Evolutionary conservation across 2,329 filamentous ascomycete species (phyloP), one percentile per base, ranked within the genome.

Genomic region (Blastomyces emzantsi): DNA sequence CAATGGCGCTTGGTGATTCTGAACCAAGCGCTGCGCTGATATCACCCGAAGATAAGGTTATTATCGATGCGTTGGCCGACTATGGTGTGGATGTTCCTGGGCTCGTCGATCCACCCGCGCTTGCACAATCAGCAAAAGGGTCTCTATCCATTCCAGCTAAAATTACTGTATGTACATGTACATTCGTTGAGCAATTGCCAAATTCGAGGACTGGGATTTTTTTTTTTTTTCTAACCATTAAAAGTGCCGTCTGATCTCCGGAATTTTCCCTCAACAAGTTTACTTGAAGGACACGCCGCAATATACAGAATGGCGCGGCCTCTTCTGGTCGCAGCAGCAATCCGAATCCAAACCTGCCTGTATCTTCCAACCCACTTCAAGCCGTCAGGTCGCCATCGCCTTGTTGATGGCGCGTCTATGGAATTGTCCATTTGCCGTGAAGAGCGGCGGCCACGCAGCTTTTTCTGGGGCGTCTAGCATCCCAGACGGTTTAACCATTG

Each of bases 401-500:
- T 64, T 77, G 4, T 64, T 75, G 22, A 61, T 76, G n/a, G 69
- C 71, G 7, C 70, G 69, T 3, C 59, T 72, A 1, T 72, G 70
- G 3, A 63, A 66, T 6, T 78, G 76, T 39, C 70, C 72, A 0
- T 86, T 86, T 66, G 83, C 83, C 7, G 72, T 84, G 67, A 82
- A 83, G 67, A 81, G 81, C 8, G 84, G 83, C 36, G 84, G 84
- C 0, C 83, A 86, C 71, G 82, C 81, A 63, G 80, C 82, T 3
- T 84, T 84, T 68, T 76, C 80, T 22, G 80, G 80, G 65, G 80
- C 79, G 49, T 78, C 83, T 1, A 85, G 79, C 66, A 79, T 82
- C 57, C 71, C 78, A 17, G 78, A 69, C 49, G 76, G 75, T 7
- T 69, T 78, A 52, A 73, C 70, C 13, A 73, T 77, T 54, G 71